Conservation (phyloP, 2,329 filamentous ascomycete genomes). For the Aspergillus calidoustus region DNA sequence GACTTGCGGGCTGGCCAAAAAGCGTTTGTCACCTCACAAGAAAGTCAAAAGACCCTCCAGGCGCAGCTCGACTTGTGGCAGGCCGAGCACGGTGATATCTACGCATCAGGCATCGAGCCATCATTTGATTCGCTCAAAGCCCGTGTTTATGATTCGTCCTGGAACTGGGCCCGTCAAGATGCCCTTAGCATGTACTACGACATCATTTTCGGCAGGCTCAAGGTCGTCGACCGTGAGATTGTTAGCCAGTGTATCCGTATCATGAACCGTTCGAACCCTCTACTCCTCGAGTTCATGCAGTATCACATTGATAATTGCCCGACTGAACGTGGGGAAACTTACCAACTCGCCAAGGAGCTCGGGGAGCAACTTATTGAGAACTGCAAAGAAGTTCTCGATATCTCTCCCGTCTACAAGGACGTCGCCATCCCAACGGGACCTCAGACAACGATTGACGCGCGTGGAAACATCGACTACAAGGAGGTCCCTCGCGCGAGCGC, state of each 20-base stretch:
- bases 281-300: constrained; percentile 97
- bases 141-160: constrained; percentile 94
- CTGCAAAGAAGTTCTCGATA: constrained; percentile 86
- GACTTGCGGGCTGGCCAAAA: constrained; percentile 97
- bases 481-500: constrained; percentile 86
- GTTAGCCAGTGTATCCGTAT: constrained; percentile 98
- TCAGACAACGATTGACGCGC: constrained; percentile 86
- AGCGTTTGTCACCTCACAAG: constrained; percentile 80
- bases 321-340: constrained; percentile 94
- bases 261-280: constrained; percentile 98
- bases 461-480: constrained; percentile 89
- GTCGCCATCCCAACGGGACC: constrained; percentile 90
- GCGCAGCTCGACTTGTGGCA: constrained; percentile 94
- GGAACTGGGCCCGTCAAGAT: constrained; percentile 99
- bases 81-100: constrained; percentile 94
- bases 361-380: constrained; percentile 94
- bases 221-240: constrained; percentile 94
- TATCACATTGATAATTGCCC: constrained; percentile 99
- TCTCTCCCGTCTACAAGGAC: constrained; percentile 92
- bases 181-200: constrained; percentile 99
- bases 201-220: constrained; percentile 93
- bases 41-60: constrained; percentile 86
- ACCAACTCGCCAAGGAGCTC: constrained; percentile 94
- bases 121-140: constrained; percentile 93
- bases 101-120: constrained; percentile 91